Percentiles rank a stretch among this genome's conserved stretches.
phyloP scores from a whole-genome alignment of 352 stramenopile species.

The Pythium chondricola region DNA sequence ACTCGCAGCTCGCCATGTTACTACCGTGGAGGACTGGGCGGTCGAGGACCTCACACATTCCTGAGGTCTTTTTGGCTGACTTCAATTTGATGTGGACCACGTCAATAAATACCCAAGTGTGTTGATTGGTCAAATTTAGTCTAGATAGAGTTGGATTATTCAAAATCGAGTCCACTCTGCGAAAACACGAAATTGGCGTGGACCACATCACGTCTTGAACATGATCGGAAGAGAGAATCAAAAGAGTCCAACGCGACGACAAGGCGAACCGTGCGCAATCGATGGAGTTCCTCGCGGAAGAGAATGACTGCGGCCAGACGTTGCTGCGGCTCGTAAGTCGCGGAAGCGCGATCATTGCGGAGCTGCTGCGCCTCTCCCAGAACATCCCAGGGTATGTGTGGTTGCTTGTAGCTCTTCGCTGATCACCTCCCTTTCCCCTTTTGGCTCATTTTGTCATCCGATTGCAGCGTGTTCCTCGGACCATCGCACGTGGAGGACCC shows the following conservation, averaged over 20 bases:
- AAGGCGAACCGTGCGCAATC: too few relatives aligned
- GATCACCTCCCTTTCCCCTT: too few relatives aligned
- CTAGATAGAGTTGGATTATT: too few relatives aligned
- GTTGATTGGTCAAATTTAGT: too few relatives aligned
- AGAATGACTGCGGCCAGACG: slow-evolving; percentile 94
- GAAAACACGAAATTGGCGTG: slow-evolving; percentile 9
- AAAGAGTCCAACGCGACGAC: slow-evolving; percentile 2
- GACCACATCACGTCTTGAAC: slow-evolving; percentile 19
- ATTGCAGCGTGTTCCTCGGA: slow-evolving; percentile 78
- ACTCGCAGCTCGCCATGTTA: slow-evolving; percentile 51
- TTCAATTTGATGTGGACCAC: too few relatives aligned
- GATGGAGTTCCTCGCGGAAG: slow-evolving; percentile 88
- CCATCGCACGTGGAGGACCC: slow-evolving; percentile 83
- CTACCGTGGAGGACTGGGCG: slow-evolving; percentile 40
- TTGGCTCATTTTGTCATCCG: too few relatives aligned
- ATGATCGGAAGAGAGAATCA: slow-evolving; percentile 5
- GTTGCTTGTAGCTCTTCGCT: too few relatives aligned
- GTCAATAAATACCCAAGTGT: too few relatives aligned
- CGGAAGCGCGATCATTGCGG: slow-evolving; percentile 89
- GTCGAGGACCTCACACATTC: not conserved
- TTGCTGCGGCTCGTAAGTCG: slow-evolving; percentile 89
- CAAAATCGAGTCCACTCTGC: too few relatives aligned
- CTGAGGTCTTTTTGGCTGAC: too few relatives aligned
- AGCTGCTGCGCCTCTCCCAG: slow-evolving; percentile 89
- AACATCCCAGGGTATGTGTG: slow-evolving; percentile 82